These are phyloP conservation scores for Aspergillus versicolor DNA, from an alignment of 2,329 filamentous ascomycete species.

Conservation along the genomic window DNA sequence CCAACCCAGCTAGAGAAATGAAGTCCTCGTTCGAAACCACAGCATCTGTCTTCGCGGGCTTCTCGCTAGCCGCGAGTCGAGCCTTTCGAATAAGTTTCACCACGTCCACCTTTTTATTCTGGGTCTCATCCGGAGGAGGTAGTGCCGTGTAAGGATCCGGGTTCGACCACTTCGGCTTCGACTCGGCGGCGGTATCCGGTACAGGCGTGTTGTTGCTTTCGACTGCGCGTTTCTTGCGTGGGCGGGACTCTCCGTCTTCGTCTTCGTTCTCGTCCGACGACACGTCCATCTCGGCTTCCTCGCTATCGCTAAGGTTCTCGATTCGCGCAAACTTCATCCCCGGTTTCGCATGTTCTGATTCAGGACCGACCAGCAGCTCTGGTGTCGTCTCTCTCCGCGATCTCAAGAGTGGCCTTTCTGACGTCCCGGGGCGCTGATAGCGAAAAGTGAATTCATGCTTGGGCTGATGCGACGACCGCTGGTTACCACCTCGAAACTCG, in stretches of 20 bases:
- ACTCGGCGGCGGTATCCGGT: constrained; percentile 22
- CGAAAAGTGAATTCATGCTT: constrained; percentile 43
- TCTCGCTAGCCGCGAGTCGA: constrained; percentile 58
- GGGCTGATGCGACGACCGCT: constrained; percentile 22
- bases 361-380: constrained; percentile 29
- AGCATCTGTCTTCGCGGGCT: constrained; percentile 53
- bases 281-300: constrained; percentile 47
- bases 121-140: constrained; percentile 72
- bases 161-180: constrained; percentile 82
- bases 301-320: constrained; percentile 45
- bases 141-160: constrained; percentile 89
- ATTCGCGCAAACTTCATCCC: constrained; percentile 36
- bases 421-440: constrained; percentile 34
- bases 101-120: constrained; percentile 77
- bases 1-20: constrained; percentile 76
- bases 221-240: constrained; percentile 41
- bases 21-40: constrained; percentile 72
- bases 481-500: constrained; percentile 35
- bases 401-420: constrained; percentile 39
- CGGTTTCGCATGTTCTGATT: constrained; percentile 26
- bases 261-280: constrained; percentile 35
- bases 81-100: constrained; percentile 91
- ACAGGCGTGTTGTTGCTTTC: constrained; percentile 21
- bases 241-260: constrained; percentile 31
- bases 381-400: constrained; percentile 36